These are phyloP conservation scores for Purshia tridentata DNA, from an alignment of 306 rosid genomes.

Conservation along the genomic window DNA sequence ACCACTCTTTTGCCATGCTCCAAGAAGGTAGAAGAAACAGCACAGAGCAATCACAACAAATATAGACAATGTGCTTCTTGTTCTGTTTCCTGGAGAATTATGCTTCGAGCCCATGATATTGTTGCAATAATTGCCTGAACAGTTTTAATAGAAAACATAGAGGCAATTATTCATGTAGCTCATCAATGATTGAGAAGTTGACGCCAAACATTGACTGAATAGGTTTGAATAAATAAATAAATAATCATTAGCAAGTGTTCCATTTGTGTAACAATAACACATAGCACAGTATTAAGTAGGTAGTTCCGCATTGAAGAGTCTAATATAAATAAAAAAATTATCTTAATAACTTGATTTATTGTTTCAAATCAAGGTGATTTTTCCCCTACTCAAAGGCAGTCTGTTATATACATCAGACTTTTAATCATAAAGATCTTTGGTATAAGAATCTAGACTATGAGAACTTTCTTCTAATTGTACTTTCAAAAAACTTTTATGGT, in stretches of 20 bases:
- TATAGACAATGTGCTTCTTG: slow-evolving; percentile 67
- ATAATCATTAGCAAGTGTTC: neutral
- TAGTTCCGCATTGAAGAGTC: neutral
- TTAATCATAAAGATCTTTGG: neutral
- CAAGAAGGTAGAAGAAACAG: slow-evolving; percentile 90
- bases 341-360: neutral
- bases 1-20: slow-evolving; percentile 94
- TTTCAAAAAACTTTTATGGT: neutral
- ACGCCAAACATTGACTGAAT: slow-evolving; percentile 6
- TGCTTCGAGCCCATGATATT: slow-evolving; percentile 69
- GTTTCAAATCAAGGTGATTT: neutral
- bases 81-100: slow-evolving; percentile 47
- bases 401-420: neutral
- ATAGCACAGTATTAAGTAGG: neutral
- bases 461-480: neutral
- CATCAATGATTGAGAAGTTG: slow-evolving; percentile 22
- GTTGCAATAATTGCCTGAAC: slow-evolving; percentile 21
- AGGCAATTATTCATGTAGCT: slow-evolving; percentile 4
- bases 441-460: neutral
- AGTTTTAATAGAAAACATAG: slow-evolving; percentile 18
- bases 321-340: neutral
- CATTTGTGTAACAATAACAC: too few species aligned
- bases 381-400: neutral
- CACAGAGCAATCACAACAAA: slow-evolving; percentile 76
- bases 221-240: neutral